Percentiles rank a stretch among this genome's conserved stretches.
These are phyloP conservation scores for Hymenoscyphus fraxineus DNA, from an alignment of 2,329 filamentous ascomycete genomes.

Conservation along the genomic window DNA sequence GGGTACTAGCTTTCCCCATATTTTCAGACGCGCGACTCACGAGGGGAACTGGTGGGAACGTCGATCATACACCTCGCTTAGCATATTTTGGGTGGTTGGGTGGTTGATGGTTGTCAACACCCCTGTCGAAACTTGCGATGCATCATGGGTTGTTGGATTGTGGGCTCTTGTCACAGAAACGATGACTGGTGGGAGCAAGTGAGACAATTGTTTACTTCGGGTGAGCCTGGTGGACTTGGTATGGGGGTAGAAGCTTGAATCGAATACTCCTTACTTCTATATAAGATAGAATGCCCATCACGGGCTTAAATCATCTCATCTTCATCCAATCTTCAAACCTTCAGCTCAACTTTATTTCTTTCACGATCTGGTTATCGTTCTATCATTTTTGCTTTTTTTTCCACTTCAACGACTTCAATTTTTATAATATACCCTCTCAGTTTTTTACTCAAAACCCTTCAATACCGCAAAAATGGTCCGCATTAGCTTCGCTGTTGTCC, in stretches of 20 bases:
- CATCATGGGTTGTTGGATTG: background rate
- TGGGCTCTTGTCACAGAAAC: background rate
- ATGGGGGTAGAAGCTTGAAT: background rate
- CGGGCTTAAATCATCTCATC: background rate
- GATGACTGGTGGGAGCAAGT: background rate
- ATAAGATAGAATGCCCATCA: background rate
- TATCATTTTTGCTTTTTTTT: conserved; percentile 10
- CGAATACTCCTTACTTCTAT: background rate
- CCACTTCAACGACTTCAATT: background rate
- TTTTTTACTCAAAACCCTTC: background rate
- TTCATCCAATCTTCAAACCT: background rate
- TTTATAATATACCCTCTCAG: background rate
- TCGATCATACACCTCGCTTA: background rate
- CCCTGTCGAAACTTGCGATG: conserved; percentile 1
- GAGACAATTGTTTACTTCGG: background rate
- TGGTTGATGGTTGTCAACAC: too few relatives aligned
- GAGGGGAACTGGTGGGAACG: background rate
- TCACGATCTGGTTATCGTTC: background rate
- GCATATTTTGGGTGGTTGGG: background rate
- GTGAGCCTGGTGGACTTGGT: background rate
- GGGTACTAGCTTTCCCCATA: background rate
- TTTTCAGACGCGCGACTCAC: background rate
- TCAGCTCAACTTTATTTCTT: background rate
- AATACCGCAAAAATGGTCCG: conserved; percentile 7
- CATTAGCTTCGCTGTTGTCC: conserved; percentile 8